A percentile compares a stretch with the other conserved stretches of the same genome.
phyloP scores from a whole-genome alignment of 169 alveolate genomes.

The Plasmodium gonderi region DNA sequence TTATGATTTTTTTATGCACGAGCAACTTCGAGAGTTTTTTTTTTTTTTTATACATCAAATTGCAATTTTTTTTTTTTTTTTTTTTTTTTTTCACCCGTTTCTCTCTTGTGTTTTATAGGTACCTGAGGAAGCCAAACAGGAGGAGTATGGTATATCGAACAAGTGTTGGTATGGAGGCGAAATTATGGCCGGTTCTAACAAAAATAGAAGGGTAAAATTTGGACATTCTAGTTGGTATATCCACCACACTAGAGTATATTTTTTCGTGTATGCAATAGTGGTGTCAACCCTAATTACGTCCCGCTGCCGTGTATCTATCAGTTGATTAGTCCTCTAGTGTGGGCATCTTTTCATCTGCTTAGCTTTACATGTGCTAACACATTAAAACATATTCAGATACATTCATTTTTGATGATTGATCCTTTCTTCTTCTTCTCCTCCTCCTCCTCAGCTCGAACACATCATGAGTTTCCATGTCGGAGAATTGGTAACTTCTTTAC shows the following conservation, averaged over 20 bases:
- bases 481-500: constrained; percentile 95
- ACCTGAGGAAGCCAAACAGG: constrained; percentile 75
- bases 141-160: constrained; percentile 75
- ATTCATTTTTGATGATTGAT: too few relatives aligned
- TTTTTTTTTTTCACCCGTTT: neutral
- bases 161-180: constrained; percentile 78
- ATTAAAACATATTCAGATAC: too few relatives aligned
- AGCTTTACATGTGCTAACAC: neutral
- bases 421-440: neutral
- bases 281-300: too few relatives aligned
- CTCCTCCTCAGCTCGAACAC: constrained; percentile 90
- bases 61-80: neutral
- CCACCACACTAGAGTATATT: too few relatives aligned
- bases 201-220: constrained; percentile 71
- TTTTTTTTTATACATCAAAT: too few relatives aligned
- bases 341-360: neutral
- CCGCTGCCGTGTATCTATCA: neutral
- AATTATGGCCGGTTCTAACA: constrained; percentile 48
- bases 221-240: too few relatives aligned
- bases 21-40: too few relatives aligned
- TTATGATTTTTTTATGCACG: too few relatives aligned
- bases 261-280: too few relatives aligned
- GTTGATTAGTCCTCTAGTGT: neutral
- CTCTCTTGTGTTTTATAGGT: constrained; percentile 1
- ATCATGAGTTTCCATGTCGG: constrained; percentile 94